Conservation (phyloP, 1,284 basidiomycete species). For the Microbotryum scabiosae region DNA sequence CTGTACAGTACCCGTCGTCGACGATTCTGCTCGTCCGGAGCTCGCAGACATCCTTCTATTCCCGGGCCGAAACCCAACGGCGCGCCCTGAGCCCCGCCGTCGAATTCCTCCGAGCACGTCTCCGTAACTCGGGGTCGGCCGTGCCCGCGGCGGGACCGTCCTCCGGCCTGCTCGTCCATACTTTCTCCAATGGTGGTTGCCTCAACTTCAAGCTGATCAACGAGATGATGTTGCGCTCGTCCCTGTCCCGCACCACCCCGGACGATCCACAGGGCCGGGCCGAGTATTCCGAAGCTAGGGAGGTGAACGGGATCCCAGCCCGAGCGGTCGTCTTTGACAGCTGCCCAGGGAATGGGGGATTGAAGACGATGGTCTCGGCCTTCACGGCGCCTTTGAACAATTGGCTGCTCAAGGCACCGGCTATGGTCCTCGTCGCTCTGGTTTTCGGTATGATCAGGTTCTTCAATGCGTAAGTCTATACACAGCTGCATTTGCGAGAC, state of each 20-base stretch:
- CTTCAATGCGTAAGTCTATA: slow-evolving; percentile 1
- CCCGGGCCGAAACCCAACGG: not conserved
- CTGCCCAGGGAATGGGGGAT: slow-evolving; percentile 16
- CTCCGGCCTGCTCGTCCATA: slow-evolving; percentile 18
- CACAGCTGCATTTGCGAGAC: not conserved
- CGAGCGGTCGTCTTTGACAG: slow-evolving; percentile 25
- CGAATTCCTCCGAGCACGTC: slow-evolving; percentile 6
- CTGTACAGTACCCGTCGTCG: slow-evolving; percentile 13
- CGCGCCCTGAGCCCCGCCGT: slow-evolving; percentile 10
- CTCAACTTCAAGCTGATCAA: slow-evolving; percentile 18
- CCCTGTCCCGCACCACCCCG: no score
- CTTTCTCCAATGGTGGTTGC: slow-evolving; percentile 25
- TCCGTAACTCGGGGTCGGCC: not conserved
- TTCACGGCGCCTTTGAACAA: slow-evolving; percentile 20
- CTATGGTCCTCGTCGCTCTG: slow-evolving; percentile 5
- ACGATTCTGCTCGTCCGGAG: slow-evolving; percentile 23
- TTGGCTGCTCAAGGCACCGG: slow-evolving; percentile 5
- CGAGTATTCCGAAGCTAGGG: no score
- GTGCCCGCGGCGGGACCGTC: not conserved
- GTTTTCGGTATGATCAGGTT: slow-evolving; percentile 6
- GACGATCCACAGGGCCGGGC: no score
- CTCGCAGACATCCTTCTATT: slow-evolving; percentile 15
- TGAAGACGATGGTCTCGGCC: slow-evolving; percentile 10
- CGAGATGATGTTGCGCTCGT: slow-evolving; percentile 5
- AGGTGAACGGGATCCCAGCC: slow-evolving; percentile 2